These are phyloP conservation scores for Colletotrichum lindemuthianum DNA, from an alignment of 2,329 filamentous ascomycete genomes.

Conservation along the genomic window DNA sequence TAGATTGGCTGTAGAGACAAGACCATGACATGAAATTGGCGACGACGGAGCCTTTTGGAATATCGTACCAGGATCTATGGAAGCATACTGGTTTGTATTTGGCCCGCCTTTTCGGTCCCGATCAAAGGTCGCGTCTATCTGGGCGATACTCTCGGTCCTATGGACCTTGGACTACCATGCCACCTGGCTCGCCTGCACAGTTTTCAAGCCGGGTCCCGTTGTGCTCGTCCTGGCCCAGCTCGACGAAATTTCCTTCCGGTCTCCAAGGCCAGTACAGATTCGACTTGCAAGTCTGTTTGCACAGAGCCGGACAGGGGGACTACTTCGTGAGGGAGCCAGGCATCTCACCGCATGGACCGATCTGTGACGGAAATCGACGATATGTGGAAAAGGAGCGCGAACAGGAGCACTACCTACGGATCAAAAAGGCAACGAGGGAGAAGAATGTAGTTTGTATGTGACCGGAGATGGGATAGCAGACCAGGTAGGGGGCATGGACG, in stretches of 20 bases:
- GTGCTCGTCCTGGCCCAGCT: constrained; percentile 68
- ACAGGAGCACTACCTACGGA: constrained; percentile 48
- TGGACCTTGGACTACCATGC: constrained; percentile 67
- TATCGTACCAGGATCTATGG: constrained; percentile 54
- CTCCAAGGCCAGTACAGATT: constrained; percentile 67
- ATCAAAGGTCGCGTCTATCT: constrained; percentile 61
- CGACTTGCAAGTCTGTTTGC: constrained; percentile 63
- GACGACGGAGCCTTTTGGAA: constrained; percentile 70
- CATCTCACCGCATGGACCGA: constrained; percentile 70
- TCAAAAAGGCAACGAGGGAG: constrained; percentile 48
- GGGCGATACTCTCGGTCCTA: constrained; percentile 63
- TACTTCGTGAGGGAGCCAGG: constrained; percentile 65
- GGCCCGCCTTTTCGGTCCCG: constrained; percentile 58
- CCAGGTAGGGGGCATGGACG: too few species aligned
- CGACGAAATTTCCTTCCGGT: constrained; percentile 67
- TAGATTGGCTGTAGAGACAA: constrained; percentile 73
- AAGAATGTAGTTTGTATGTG: constrained; percentile 28
- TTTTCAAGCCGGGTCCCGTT: constrained; percentile 59
- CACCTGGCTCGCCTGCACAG: constrained; percentile 61
- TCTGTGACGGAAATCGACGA: constrained; percentile 62
- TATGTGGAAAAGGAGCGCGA: constrained; percentile 56
- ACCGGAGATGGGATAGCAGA: not conserved
- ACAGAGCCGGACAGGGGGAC: constrained; percentile 59
- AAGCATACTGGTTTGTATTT: constrained; percentile 57
- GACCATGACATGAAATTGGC: constrained; percentile 74